Base-by-base conservation (phyloP, 176 grass and related monocot genomes). In the Raddia distichophylla region DNA sequence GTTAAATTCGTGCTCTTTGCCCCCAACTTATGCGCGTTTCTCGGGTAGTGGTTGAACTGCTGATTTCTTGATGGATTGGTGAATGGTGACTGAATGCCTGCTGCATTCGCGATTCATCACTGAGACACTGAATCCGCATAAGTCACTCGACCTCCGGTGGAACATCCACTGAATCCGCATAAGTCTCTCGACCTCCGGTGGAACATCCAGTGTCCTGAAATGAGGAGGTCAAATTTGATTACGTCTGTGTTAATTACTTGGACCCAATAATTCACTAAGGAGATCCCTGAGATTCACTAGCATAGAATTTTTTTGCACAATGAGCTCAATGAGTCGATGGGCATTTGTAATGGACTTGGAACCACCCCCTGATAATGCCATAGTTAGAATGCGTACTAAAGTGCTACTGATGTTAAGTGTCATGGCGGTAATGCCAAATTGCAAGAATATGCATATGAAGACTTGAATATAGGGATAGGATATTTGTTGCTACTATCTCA, bases 81-180 rank as follows among this genome's bases (percentile, higher is more conserved):
- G 62, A 16, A 50, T 77, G 64, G 6, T 15, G 62, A 16, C 59
- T 77, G 64, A 37, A 35, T 83, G 58, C 60, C 51, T 57, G 16
- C 6, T 0, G 3, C 37, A 11, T 65, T 83, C 27, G 8, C 12
- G 12, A 55, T 73, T 11, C 51, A 8, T 48, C 22, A 4, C 17
- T 16, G 48, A 32, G 56, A 35, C 61, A 14, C 11, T 75, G 67
- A 58, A 58, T 47, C n/a, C 2, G 10, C 22, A 34, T 52, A 8
- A 51, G 8, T 37, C 0, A 37, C 11, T 18, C 16, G 6, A 35
- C 35, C 14, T 73, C 16, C 0, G 4, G n/a, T 68, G 37, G 1
- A 17, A 55, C 58, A 13, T 80, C 3, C 19, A 18, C 10, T 75
- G 67, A 58, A 58, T 47, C n/a, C 2, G 10, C 22, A 34, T 52